phyloP scores from a whole-genome alignment of 2,329 filamentous ascomycete species.

The Sarocladium kiliense region DNA sequence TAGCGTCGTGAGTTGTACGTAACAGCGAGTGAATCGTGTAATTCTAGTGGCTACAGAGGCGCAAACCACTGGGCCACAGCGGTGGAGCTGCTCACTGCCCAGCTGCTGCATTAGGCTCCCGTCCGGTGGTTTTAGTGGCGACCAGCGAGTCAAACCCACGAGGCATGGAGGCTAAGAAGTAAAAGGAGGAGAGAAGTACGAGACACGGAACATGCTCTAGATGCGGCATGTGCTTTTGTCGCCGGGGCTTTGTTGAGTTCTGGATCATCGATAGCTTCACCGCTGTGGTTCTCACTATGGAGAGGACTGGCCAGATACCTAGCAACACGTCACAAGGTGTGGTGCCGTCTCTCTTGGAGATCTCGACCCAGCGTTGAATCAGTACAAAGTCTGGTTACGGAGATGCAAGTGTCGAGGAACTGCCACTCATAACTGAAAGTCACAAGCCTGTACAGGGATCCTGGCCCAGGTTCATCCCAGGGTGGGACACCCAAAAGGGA shows the following conservation, averaged over 20 bases:
- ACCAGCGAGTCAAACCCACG: conserved; percentile 5
- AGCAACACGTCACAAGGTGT: background rate
- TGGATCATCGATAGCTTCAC: background rate
- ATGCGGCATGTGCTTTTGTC: too few species aligned
- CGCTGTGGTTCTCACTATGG: background rate
- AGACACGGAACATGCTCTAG: too few species aligned
- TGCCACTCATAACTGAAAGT: background rate
- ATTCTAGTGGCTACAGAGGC: conserved; percentile 6
- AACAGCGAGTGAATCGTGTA: background rate
- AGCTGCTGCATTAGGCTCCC: background rate
- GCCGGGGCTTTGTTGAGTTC: too few species aligned
- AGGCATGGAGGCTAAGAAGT: background rate
- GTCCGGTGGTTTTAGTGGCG: background rate
- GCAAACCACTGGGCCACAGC: conserved; percentile 2
- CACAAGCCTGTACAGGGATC: background rate
- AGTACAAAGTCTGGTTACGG: background rate
- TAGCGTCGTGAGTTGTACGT: conserved; percentile 4
- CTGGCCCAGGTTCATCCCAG: background rate
- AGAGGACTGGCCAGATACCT: too few species aligned
- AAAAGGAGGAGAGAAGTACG: background rate
- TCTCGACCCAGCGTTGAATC: background rate
- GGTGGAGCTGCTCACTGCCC: background rate
- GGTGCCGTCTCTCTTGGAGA: background rate
- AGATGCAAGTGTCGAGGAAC: background rate
- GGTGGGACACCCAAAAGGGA: background rate